A percentile compares a stretch with the other conserved stretches of the same genome.
Evolutionary conservation across 305 asterid genomes (phyloP).

Genomic region (Solanum aculeatissimum): DNA sequence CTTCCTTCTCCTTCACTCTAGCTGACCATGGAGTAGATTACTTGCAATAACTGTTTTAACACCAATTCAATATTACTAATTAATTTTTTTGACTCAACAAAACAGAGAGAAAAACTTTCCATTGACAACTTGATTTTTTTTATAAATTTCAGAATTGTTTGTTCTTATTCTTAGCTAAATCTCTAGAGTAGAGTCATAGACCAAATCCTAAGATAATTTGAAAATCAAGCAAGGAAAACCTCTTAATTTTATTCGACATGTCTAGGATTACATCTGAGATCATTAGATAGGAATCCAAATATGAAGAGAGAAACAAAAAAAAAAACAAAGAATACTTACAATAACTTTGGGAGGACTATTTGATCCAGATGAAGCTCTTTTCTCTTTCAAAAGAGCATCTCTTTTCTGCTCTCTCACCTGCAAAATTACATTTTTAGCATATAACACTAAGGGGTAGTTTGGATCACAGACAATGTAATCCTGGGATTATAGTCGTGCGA

Average conservation of each 20-base stretch:
- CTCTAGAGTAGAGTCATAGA: not conserved
- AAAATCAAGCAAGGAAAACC: not conserved
- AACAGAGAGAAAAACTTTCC: not conserved
- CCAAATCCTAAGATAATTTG: not conserved
- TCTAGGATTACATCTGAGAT: not conserved
- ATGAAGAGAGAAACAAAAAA: not conserved
- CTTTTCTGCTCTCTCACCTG: conserved; percentile 77
- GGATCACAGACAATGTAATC: not conserved
- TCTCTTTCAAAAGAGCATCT: conserved; percentile 63
- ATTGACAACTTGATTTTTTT: not conserved
- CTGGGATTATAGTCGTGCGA: not conserved
- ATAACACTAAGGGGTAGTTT: not conserved
- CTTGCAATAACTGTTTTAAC: not conserved
- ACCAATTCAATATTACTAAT: not conserved
- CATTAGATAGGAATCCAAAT: not conserved
- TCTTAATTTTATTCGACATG: not conserved
- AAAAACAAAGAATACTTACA: conserved; percentile 27
- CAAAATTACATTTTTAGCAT: conserved; percentile 1
- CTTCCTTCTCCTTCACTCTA: not conserved
- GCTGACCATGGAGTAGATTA: not conserved
- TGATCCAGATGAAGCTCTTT: conserved; percentile 65
- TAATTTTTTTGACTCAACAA: not conserved
- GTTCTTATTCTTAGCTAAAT: not conserved
- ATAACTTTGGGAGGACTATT: conserved; percentile 82
- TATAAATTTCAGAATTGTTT: not conserved